A percentile compares a stretch with the other conserved stretches of the same genome.
Conservation (phyloP, 2,329 filamentous ascomycete species). For the Lachnellula willkommii region DNA sequence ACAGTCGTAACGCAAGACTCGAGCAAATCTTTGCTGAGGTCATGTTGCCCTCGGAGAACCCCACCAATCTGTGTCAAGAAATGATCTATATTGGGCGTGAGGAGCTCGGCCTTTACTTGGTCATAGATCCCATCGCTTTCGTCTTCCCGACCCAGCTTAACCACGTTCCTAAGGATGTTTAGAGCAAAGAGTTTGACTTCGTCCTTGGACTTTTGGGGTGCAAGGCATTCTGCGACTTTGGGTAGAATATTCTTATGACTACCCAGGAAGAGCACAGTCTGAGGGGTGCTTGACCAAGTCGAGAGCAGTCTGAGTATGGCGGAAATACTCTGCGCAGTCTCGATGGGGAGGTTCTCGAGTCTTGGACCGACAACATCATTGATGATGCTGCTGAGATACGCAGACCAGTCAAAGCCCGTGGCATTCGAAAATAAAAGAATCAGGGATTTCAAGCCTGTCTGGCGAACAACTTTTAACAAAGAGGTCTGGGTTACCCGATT, state of each 20-base stretch:
- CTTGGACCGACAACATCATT: constrained; percentile 71
- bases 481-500: constrained; percentile 41
- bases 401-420: constrained; percentile 63
- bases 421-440: constrained; percentile 72
- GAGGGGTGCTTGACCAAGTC: constrained; percentile 68
- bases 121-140: constrained; percentile 42
- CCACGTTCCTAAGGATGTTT: constrained; percentile 65
- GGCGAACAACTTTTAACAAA: constrained; percentile 60
- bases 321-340: constrained; percentile 87
- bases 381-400: constrained; percentile 66
- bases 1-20: constrained; percentile 75
- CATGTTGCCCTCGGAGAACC: constrained; percentile 54
- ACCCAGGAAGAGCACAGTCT: constrained; percentile 62
- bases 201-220: constrained; percentile 70
- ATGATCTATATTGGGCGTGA: constrained; percentile 52
- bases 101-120: constrained; percentile 50
- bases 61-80: constrained; percentile 63
- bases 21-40: constrained; percentile 66
- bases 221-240: constrained; percentile 67
- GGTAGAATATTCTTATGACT: constrained; percentile 57
- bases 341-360: constrained; percentile 70
- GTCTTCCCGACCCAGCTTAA: constrained; percentile 53
- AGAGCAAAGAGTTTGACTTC: constrained; percentile 81
- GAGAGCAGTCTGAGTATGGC: constrained; percentile 74
- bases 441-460: constrained; percentile 75